Conservation (phyloP, 2,329 filamentous ascomycete species). For the Berkeleyomyces rouxiae region DNA sequence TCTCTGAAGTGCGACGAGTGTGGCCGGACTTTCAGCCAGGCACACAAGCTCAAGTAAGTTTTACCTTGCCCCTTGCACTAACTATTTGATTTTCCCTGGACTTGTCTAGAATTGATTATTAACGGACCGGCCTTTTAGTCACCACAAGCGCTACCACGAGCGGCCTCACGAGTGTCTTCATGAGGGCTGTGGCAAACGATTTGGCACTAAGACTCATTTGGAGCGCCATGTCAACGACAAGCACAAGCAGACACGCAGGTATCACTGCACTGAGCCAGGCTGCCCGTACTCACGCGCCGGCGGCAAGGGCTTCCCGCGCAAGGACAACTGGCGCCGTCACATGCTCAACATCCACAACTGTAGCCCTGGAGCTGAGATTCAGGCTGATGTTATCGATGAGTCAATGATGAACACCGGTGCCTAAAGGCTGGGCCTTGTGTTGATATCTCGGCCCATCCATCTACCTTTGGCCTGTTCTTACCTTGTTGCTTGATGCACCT, state of each 20-base stretch:
- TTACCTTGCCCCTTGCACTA: neutral
- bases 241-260: conserved; percentile 42
- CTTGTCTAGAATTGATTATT: conserved; percentile 13
- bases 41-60: conserved; percentile 42
- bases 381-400: conserved; percentile 16
- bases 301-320: conserved; percentile 42
- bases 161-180: conserved; percentile 42
- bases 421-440: neutral
- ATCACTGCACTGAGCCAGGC: conserved; percentile 36
- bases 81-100: neutral
- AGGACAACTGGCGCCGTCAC: conserved; percentile 47
- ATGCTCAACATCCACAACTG: conserved; percentile 41
- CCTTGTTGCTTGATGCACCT: neutral
- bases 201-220: conserved; percentile 45
- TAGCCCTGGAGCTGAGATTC: conserved; percentile 14
- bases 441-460: neutral
- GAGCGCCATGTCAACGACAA: conserved; percentile 46
- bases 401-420: neutral
- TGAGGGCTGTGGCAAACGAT: conserved; percentile 35
- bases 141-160: conserved; percentile 44
- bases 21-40: conserved; percentile 34
- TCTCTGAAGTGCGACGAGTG: conserved; percentile 27
- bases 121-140: conserved; percentile 22
- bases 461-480: neutral
- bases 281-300: conserved; percentile 40